Conservation (phyloP, 305 asterid species). For the Fraxinus velutina region DNA sequence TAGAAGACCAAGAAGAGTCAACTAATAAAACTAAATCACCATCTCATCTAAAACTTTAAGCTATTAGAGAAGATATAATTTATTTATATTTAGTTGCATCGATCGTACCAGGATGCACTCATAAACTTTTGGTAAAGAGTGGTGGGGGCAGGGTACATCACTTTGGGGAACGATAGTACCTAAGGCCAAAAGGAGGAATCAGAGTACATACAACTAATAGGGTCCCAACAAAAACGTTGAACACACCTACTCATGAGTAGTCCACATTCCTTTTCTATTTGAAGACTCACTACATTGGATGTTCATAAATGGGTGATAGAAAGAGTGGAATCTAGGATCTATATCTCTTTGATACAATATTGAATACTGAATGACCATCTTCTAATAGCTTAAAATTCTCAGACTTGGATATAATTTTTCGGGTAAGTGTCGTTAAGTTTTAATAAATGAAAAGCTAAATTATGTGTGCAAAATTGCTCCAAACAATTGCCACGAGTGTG, state of each 20-base stretch:
- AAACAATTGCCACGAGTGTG: background rate
- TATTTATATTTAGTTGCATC: background rate
- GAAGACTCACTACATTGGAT: background rate
- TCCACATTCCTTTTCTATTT: background rate
- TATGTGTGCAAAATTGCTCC: background rate
- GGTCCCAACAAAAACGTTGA: background rate
- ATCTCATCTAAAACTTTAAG: background rate
- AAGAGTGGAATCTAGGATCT: background rate
- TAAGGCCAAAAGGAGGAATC: background rate
- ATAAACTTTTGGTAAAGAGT: background rate
- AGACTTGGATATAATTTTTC: background rate
- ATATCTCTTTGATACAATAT: background rate
- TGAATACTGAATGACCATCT: background rate
- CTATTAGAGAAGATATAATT: background rate
- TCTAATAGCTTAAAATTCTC: background rate
- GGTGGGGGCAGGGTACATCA: background rate
- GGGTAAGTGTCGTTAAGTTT: background rate
- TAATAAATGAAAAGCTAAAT: background rate
- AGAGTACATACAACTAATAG: background rate
- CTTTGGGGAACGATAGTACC: background rate
- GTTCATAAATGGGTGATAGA: background rate
- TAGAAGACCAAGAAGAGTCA: slow-evolving; percentile 5
- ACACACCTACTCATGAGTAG: background rate
- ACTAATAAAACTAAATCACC: background rate
- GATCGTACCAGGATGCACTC: background rate